phyloP scores from a whole-genome alignment of 768 basidiomycete genomes.

The Phanerodontia chrysosporium region DNA sequence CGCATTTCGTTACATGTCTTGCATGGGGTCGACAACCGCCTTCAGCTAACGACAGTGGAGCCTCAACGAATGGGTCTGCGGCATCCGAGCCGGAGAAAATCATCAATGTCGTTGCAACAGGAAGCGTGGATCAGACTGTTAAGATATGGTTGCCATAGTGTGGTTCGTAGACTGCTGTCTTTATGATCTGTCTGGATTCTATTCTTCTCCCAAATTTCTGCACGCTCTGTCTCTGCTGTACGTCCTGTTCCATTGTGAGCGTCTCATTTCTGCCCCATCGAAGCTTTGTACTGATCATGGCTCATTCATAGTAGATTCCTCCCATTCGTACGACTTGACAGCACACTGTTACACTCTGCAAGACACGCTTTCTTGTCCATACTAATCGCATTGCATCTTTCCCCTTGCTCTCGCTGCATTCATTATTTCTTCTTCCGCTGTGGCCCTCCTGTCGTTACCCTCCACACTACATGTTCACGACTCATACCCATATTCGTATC shows the following conservation, averaged over 20 bases:
- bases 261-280: background rate
- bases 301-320: conserved; percentile 7
- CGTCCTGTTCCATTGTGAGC: conserved; percentile 8
- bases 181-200: conserved; percentile 13
- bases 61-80: conserved; percentile 31
- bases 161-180: conserved; percentile 9
- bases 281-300: background rate
- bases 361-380: conserved; percentile 12
- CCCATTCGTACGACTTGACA: conserved; percentile 8
- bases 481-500: conserved; percentile 13
- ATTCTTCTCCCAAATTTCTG: conserved; percentile 10
- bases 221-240: conserved; percentile 14
- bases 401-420: conserved; percentile 15
- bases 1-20: conserved; percentile 77
- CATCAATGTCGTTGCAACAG: conserved; percentile 66
- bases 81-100: conserved; percentile 46
- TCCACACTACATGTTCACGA: conserved; percentile 9
- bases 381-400: conserved; percentile 11
- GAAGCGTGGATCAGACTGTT: conserved; percentile 63
- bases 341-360: conserved; percentile 9
- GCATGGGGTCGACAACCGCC: conserved; percentile 69
- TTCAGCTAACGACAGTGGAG: conserved; percentile 28
- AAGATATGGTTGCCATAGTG: conserved; percentile 60
- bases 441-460: conserved; percentile 9
- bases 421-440: conserved; percentile 9